Evolutionary conservation across 108 stramenopile species (phyloP).

Genomic region (Skeletonema tropicum): DNA sequence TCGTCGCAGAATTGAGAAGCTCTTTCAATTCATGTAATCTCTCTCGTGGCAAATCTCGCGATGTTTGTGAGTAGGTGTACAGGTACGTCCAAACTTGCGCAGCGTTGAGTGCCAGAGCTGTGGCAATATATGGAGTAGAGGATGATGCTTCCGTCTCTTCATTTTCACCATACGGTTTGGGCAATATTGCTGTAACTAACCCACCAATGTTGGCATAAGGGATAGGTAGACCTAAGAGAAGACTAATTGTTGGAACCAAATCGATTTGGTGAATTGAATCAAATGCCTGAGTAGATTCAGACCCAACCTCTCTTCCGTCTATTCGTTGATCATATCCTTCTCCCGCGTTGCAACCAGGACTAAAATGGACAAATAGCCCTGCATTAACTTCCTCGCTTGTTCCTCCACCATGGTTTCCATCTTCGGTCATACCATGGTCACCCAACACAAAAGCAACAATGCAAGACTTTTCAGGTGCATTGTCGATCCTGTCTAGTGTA

Average conservation of each 20-base stretch:
- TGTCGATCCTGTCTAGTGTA: conserved; percentile 63
- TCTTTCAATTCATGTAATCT: conserved; percentile 59
- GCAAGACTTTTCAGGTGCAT: conserved; percentile 62
- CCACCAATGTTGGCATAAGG: conserved; percentile 95
- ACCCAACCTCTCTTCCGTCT: conserved; percentile 26
- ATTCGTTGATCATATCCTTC: conserved; percentile 17
- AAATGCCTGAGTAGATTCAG: conserved; percentile 21
- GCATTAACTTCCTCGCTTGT: conserved; percentile 93
- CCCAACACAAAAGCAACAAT: conserved; percentile 75
- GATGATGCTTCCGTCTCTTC: background rate
- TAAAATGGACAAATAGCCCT: conserved; percentile 90
- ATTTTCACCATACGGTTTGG: conserved; percentile 6
- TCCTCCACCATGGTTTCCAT: conserved; percentile 98
- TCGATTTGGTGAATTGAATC: conserved; percentile 85
- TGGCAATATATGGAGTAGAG: conserved; percentile 50
- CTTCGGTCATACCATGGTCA: conserved; percentile 99
- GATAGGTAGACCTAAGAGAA: conserved; percentile 90
- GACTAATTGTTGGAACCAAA: conserved; percentile 92
- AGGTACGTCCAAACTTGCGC: conserved; percentile 89
- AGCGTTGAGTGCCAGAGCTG: conserved; percentile 83
- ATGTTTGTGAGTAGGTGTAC: conserved; percentile 66
- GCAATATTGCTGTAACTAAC: conserved; percentile 81
- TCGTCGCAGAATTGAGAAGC: conserved; percentile 63
- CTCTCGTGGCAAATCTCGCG: conserved; percentile 62
- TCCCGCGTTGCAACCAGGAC: conserved; percentile 62